Percentiles rank a stretch among this genome's conserved stretches.
phyloP scores from a whole-genome alignment of 345 rosid species.

The Kernera saxatilis region DNA sequence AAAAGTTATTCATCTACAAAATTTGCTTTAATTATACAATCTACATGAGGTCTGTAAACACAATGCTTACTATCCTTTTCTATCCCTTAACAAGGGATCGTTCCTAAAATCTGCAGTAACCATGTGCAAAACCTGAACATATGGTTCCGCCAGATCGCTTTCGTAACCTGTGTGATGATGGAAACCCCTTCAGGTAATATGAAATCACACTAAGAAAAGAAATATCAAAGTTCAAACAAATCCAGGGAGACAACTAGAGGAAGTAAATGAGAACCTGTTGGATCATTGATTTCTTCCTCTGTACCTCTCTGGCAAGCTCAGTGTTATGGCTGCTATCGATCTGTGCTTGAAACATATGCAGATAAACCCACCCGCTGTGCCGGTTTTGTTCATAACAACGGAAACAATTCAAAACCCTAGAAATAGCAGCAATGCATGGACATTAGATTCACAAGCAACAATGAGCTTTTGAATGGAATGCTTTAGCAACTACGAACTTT shows the following conservation, averaged over 20 bases:
- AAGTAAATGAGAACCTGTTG: neutral
- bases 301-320: constrained; percentile 1
- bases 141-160: neutral
- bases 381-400: neutral
- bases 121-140: neutral
- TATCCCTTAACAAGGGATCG: neutral
- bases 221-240: neutral
- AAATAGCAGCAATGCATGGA: neutral
- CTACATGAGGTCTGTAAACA: neutral
- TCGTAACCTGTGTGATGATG: neutral
- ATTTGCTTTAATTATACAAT: neutral
- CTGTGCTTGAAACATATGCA: neutral
- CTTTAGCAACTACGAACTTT: neutral
- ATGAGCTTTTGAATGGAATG: neutral
- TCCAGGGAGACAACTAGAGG: neutral
- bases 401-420: neutral
- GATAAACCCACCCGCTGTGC: neutral
- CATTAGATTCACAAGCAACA: neutral
- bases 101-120: neutral
- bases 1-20: neutral
- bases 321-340: neutral
- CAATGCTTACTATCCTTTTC: neutral
- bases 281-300: neutral
- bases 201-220: neutral
- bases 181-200: neutral